Conservation (phyloP, 345 rosid species). For the Gynandropsis gynandra region DNA sequence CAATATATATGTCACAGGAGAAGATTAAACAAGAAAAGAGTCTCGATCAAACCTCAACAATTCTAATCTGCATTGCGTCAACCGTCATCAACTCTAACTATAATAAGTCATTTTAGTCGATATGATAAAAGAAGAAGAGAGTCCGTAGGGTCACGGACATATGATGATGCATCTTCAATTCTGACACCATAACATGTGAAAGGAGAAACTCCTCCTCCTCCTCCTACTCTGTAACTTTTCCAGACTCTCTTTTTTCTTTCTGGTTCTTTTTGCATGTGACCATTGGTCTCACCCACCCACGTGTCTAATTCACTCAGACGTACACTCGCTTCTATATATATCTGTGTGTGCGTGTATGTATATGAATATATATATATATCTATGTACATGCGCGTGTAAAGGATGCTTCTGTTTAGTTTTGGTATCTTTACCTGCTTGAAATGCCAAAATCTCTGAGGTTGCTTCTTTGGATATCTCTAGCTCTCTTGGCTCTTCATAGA, state of each 20-base stretch:
- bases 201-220: conserved; percentile 17
- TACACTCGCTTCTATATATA: neutral
- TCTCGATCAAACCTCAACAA: no score
- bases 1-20: no score
- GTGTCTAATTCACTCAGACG: conserved; percentile 19
- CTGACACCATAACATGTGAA: conserved; percentile 29
- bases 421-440: no score
- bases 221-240: conserved; percentile 18
- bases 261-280: conserved; percentile 29
- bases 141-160: no score
- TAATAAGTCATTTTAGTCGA: no score
- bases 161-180: no score
- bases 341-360: neutral
- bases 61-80: no score
- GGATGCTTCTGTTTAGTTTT: conserved; percentile 10
- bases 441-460: conserved; percentile 20
- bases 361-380: conserved; percentile 7
- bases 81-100: no score
- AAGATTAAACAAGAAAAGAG: no score
- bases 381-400: no score
- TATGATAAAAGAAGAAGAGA: no score
- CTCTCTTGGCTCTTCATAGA: conserved; percentile 19
- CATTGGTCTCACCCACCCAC: conserved; percentile 25
- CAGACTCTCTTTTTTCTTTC: conserved; percentile 6
- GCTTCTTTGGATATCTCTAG: conserved; percentile 21